Conservation (phyloP, 2,329 filamentous ascomycete species). For the Cercospora sesami region DNA sequence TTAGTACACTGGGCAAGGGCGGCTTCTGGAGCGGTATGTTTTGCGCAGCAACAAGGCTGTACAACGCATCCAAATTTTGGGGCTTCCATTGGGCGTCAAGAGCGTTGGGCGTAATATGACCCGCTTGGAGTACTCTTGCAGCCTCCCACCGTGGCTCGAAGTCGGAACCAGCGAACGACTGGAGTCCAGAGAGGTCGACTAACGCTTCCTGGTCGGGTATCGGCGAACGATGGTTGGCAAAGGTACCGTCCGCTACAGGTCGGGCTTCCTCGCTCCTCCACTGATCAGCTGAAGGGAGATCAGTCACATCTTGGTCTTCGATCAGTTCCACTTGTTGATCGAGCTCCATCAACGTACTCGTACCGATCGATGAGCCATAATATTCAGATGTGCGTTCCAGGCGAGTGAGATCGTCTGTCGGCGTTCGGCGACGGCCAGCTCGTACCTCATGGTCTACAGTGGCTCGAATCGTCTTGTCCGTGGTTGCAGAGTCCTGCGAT, state of each 20-base stretch:
- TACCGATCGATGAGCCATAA: not conserved
- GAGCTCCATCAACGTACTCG: not conserved
- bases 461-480: slow-evolving; percentile 7
- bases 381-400: not conserved
- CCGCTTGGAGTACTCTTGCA: slow-evolving; percentile 27
- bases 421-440: not conserved
- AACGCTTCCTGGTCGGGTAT: not conserved
- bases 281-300: not conserved
- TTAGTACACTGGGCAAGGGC: not conserved
- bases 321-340: not conserved
- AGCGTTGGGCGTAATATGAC: slow-evolving; percentile 13
- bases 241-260: no score
- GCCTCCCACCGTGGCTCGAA: slow-evolving; percentile 29
- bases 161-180: not conserved
- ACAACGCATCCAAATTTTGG: slow-evolving; percentile 15
- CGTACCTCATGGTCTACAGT: not conserved
- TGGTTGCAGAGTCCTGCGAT: slow-evolving; percentile 11
- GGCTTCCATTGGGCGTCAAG: slow-evolving; percentile 20
- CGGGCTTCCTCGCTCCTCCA: not conserved
- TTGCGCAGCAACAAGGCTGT: slow-evolving; percentile 12
- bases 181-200: not conserved
- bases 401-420: not conserved
- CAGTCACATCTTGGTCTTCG: not conserved
- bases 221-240: not conserved
- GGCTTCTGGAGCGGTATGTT: slow-evolving; percentile 5